phyloP scores from a whole-genome alignment of 2,329 filamentous ascomycete genomes.

The Nemania diffusa region DNA sequence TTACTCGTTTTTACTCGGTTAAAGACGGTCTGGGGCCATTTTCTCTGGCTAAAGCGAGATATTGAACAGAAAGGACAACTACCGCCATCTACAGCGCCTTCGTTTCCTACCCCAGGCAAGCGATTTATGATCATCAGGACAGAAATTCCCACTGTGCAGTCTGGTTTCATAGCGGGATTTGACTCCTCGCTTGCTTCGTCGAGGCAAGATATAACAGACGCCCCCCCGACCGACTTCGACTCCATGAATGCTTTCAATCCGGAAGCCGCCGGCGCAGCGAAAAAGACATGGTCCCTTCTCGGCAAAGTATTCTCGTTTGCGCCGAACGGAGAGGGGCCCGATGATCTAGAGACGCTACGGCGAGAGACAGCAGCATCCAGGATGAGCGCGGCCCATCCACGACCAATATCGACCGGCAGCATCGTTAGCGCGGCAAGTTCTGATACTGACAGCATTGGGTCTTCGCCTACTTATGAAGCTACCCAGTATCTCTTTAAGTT shows the following conservation, averaged over 20 bases:
- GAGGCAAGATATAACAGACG: slow-evolving; percentile 42
- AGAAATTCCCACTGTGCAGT: slow-evolving; percentile 65
- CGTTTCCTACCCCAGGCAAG: slow-evolving; percentile 84
- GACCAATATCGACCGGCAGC: slow-evolving; percentile 51
- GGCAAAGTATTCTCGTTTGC: slow-evolving; percentile 69
- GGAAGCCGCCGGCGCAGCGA: slow-evolving; percentile 46
- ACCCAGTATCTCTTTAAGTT: slow-evolving; percentile 78
- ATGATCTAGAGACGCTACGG: slow-evolving; percentile 62
- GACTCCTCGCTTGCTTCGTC: slow-evolving; percentile 53
- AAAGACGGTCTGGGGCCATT: slow-evolving; percentile 80
- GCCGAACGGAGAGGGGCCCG: slow-evolving; percentile 51
- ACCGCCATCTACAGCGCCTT: slow-evolving; percentile 80
- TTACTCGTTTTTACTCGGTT: slow-evolving; percentile 73
- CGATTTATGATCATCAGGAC: slow-evolving; percentile 89
- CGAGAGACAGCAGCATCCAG: slow-evolving; percentile 62
- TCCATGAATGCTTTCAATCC: slow-evolving; percentile 39
- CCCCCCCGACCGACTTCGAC: slow-evolving; percentile 46
- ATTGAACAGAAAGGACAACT: slow-evolving; percentile 66
- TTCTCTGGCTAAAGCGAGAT: slow-evolving; percentile 76
- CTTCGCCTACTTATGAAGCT: slow-evolving; percentile 64
- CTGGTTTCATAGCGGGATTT: slow-evolving; percentile 61
- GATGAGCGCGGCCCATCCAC: slow-evolving; percentile 51
- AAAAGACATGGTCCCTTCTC: slow-evolving; percentile 73
- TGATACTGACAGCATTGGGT: slow-evolving; percentile 65
- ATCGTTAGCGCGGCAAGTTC: slow-evolving; percentile 53